phyloP scores from a whole-genome alignment of 768 basidiomycete species.

The Punctularia strigosozonata region DNA sequence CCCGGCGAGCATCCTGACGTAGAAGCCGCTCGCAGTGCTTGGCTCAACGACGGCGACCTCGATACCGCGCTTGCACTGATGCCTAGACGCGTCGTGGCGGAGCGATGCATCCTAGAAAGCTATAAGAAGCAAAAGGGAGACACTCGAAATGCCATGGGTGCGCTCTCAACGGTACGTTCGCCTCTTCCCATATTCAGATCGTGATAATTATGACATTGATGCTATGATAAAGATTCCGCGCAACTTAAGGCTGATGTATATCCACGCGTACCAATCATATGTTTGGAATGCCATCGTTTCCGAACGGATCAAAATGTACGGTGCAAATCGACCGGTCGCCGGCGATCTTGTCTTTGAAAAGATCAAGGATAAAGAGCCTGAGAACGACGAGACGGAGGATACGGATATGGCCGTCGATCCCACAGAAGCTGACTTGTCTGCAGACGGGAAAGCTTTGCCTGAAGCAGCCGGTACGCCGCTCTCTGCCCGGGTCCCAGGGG shows the following conservation, averaged over 20 bases:
- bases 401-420: conserved; percentile 18
- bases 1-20: conserved; percentile 92
- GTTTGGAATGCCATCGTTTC: conserved; percentile 98
- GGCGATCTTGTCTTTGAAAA: conserved; percentile 87
- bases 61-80: conserved; percentile 75
- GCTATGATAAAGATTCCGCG: conserved; percentile 65
- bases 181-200: neutral
- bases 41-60: conserved; percentile 74
- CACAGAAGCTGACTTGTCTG: conserved; percentile 16
- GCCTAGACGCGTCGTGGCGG: conserved; percentile 88
- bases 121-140: conserved; percentile 74
- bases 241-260: conserved; percentile 93
- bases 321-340: conserved; percentile 58
- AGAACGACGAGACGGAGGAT: conserved; percentile 17
- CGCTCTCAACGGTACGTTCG: conserved; percentile 63
- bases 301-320: conserved; percentile 75
- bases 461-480: neutral
- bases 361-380: conserved; percentile 21
- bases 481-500: no score
- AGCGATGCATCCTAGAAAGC: conserved; percentile 84
- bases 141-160: conserved; percentile 76
- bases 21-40: conserved; percentile 72
- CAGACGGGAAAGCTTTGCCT: conserved; percentile 19
- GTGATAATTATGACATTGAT: no score
- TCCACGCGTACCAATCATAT: conserved; percentile 97